These are phyloP conservation scores for Russula ochroleuca DNA, from an alignment of 768 basidiomycete genomes.

Conservation along the genomic window DNA sequence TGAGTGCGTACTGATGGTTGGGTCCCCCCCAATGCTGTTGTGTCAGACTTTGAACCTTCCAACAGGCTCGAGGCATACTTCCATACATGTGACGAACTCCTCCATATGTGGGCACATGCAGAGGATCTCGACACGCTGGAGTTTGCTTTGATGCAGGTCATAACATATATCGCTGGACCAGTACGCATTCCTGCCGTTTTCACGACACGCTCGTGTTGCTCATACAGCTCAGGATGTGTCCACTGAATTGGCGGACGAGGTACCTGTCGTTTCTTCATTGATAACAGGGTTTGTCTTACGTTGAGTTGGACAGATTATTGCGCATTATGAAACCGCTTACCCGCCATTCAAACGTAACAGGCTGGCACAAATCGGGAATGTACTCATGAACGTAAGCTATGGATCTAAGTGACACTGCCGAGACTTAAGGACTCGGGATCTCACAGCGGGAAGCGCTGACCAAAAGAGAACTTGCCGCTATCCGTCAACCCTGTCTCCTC, in stretches of 20 bases:
- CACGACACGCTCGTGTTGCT: not conserved
- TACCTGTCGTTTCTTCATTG: not conserved
- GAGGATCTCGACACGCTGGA: conserved; percentile 31
- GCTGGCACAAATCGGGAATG: conserved; percentile 22
- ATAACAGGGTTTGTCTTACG: not conserved
- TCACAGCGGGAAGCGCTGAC: conserved; percentile 16
- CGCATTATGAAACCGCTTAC: conserved; percentile 26
- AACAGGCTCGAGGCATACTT: conserved; percentile 22
- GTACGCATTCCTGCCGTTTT: conserved; percentile 15
- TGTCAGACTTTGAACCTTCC: not conserved
- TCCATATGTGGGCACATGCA: conserved; percentile 32
- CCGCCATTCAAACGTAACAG: conserved; percentile 27
- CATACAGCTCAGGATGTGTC: conserved; percentile 15
- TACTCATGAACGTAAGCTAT: conserved; percentile 22
- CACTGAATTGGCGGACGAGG: conserved; percentile 19
- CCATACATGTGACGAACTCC: conserved; percentile 30
- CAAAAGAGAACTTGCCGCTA: conserved; percentile 21
- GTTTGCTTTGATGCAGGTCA: conserved; percentile 30
- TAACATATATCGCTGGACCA: conserved; percentile 28
- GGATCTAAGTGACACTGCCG: not conserved
- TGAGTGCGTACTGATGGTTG: conserved; percentile 17
- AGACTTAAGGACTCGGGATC: not conserved
- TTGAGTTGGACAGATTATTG: conserved; percentile 20
- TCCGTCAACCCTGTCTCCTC: conserved; percentile 22
- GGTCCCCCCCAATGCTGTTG: not conserved